Evolutionary conservation across 2,329 filamentous ascomycete species (phyloP).

Genomic region (Dothistroma pini): DNA sequence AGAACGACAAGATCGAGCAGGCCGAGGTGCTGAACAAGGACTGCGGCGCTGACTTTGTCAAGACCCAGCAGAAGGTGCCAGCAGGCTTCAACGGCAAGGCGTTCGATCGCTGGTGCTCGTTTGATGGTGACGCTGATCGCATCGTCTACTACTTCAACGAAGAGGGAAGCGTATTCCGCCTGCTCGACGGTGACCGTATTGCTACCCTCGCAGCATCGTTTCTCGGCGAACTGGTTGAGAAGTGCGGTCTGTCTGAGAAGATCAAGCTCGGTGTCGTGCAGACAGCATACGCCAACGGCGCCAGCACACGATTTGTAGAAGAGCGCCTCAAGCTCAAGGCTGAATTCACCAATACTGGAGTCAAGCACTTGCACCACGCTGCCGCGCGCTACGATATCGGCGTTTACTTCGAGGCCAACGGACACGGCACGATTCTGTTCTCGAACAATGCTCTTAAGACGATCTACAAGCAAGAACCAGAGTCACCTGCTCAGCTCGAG

Average conservation of each 20-base stretch:
- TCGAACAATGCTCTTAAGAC: constrained; percentile 74
- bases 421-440: constrained; percentile 95
- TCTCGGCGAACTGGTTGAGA: constrained; percentile 80
- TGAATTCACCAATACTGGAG: constrained; percentile 89
- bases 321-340: constrained; percentile 85
- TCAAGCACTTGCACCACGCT: constrained; percentile 98
- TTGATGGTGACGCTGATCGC: constrained; percentile 93
- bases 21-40: constrained; percentile 83
- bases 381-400: constrained; percentile 92
- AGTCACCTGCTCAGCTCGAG: constrained; percentile 87
- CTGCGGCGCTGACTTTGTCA: constrained; percentile 96
- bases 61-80: constrained; percentile 90
- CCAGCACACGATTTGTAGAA: constrained; percentile 87
- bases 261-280: constrained; percentile 93
- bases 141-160: constrained; percentile 94
- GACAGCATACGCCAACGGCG: constrained; percentile 96
- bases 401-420: constrained; percentile 98
- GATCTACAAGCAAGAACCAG: constrained; percentile 75
- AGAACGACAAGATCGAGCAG: constrained; percentile 90
- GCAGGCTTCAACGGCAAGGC: constrained; percentile 72
- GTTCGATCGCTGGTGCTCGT: constrained; percentile 78
- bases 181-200: constrained; percentile 95
- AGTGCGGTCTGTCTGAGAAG: constrained; percentile 72
- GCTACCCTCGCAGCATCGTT: constrained; percentile 91
- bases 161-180: constrained; percentile 75